These are phyloP conservation scores for Paraphysoderma sedebokerense DNA, from an alignment of 371 early-diverging fungal species.

Conservation along the genomic window DNA sequence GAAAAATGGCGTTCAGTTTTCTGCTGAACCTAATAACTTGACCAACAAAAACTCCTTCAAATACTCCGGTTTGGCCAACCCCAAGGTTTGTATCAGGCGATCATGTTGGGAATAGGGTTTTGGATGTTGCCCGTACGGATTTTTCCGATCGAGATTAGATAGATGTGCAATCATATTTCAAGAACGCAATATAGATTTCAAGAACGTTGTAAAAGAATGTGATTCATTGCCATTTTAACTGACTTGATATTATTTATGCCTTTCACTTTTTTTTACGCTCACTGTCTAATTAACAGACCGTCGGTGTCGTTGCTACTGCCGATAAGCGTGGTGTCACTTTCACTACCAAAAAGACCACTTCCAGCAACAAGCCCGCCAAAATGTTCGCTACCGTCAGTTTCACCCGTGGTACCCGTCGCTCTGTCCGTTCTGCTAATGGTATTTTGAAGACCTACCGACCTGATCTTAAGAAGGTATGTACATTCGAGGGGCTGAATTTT, in stretches of 20 bases:
- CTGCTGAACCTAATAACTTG: slow-evolving; percentile 67
- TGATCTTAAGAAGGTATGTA: slow-evolving; percentile 51
- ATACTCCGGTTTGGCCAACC: slow-evolving; percentile 68
- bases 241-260: too few species aligned
- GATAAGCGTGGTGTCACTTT: slow-evolving; percentile 40
- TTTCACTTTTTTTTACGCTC: too few species aligned
- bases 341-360: slow-evolving; percentile 38
- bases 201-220: too few species aligned
- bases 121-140: too few species aligned
- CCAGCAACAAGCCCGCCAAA: slow-evolving; percentile 34
- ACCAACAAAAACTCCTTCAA: slow-evolving; percentile 67
- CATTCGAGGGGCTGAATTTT: too few species aligned
- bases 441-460: slow-evolving; percentile 51
- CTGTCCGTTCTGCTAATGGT: slow-evolving; percentile 51
- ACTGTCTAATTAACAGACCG: too few species aligned
- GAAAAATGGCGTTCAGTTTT: slow-evolving; percentile 63
- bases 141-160: too few species aligned
- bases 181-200: too few species aligned
- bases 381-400: slow-evolving; percentile 32
- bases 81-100: slow-evolving; percentile 38
- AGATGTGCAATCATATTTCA: too few species aligned
- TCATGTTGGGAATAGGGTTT: too few species aligned
- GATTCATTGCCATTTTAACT: too few species aligned
- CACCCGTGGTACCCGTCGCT: slow-evolving; percentile 42
- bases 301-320: slow-evolving; percentile 37